Evolutionary conservation across 192 early-diverging fungal genomes (phyloP).

Genomic region (Coemansia sp.): DNA sequence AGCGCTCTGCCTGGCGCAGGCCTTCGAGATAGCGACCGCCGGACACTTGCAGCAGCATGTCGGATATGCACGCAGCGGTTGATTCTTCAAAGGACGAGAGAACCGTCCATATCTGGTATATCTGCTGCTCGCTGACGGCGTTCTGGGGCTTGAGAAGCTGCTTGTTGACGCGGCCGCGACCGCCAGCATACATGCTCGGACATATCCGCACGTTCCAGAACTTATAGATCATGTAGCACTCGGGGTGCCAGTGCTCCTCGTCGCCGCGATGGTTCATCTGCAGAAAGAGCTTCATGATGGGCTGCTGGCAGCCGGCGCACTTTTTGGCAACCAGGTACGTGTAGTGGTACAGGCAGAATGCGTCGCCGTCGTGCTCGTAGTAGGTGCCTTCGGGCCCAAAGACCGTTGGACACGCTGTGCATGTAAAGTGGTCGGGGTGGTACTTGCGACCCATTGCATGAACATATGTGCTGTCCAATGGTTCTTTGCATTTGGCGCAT

Average conservation of each 20-base stretch:
- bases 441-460: slow-evolving; percentile 91
- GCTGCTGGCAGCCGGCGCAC: slow-evolving; percentile 95
- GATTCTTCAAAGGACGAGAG: slow-evolving; percentile 96
- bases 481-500: slow-evolving; percentile 75
- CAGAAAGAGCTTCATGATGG: slow-evolving; percentile 95
- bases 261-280: slow-evolving; percentile 78
- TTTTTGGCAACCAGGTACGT: slow-evolving; percentile 84
- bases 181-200: slow-evolving; percentile 50
- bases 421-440: slow-evolving; percentile 97
- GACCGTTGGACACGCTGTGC: slow-evolving; percentile 84
- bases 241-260: slow-evolving; percentile 96
- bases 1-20: slow-evolving; percentile 76
- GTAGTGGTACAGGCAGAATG: slow-evolving; percentile 96
- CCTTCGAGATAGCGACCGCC: slow-evolving; percentile 81
- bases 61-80: slow-evolving; percentile 90
- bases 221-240: slow-evolving; percentile 99
- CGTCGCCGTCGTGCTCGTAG: slow-evolving; percentile 90
- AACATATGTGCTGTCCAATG: slow-evolving; percentile 89
- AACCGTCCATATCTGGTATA: slow-evolving; percentile 85
- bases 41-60: slow-evolving; percentile 90
- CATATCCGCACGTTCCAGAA: slow-evolving; percentile 57
- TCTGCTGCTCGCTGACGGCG: slow-evolving; percentile 75
- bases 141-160: slow-evolving; percentile 49
- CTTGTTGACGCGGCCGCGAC: slow-evolving; percentile 47
- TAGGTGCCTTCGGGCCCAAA: slow-evolving; percentile 96